Conservation (phyloP, 306 rosid species). For the Castanea crenata region DNA sequence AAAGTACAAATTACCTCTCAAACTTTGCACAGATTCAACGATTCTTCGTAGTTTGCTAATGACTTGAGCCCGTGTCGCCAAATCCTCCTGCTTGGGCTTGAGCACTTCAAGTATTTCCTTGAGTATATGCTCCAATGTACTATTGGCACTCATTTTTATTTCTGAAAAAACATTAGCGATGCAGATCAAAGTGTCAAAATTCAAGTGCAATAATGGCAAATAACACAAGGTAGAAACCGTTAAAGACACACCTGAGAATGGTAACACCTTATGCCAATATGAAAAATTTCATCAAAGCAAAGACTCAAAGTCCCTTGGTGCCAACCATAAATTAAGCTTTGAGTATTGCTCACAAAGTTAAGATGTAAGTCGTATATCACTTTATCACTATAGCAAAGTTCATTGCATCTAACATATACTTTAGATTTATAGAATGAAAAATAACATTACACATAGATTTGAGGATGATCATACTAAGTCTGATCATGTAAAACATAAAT, state of each 20-base stretch:
- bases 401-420: background rate
- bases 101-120: constrained; percentile 47
- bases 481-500: background rate
- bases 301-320: constrained; percentile 6
- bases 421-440: background rate
- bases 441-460: background rate
- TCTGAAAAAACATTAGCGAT: constrained; percentile 9
- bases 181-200: constrained; percentile 10
- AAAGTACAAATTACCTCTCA: constrained; percentile 48
- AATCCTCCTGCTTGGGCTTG: constrained; percentile 53
- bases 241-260: background rate
- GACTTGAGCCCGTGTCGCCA: constrained; percentile 48
- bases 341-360: background rate
- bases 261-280: too few relatives aligned
- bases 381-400: background rate
- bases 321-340: background rate
- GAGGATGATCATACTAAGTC: background rate
- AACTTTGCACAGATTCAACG: constrained; percentile 48
- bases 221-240: constrained; percentile 21
- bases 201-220: constrained; percentile 11
- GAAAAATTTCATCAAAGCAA: background rate
- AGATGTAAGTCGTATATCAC: background rate
- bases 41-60: constrained; percentile 40
- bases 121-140: constrained; percentile 43
- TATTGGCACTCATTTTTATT: constrained; percentile 35